These are phyloP conservation scores for Gossypium stocksii DNA, from an alignment of 345 rosid species.

Conservation along the genomic window DNA sequence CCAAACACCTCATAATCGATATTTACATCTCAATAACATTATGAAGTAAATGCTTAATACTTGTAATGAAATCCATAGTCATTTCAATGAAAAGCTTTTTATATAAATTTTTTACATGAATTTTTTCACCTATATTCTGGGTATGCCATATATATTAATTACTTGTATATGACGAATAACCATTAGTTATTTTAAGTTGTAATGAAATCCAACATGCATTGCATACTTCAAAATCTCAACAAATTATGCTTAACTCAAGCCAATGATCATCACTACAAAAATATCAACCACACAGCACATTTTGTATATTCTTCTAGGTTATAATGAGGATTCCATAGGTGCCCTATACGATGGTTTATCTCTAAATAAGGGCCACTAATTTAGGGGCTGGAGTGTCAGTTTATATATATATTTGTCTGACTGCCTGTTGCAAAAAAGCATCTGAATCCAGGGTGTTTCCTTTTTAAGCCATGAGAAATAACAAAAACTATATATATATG, in stretches of 20 bases:
- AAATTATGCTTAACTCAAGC: background rate
- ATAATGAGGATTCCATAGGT: too few species aligned
- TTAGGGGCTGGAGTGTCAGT: constrained; percentile 1
- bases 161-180: too few species aligned
- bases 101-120: too few species aligned
- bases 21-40: too few species aligned
- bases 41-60: too few species aligned
- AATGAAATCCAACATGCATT: background rate
- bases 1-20: too few species aligned
- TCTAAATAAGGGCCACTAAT: background rate
- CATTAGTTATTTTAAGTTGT: background rate
- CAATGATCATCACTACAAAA: background rate
- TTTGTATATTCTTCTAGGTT: too few species aligned
- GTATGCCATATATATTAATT: too few species aligned
- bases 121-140: too few species aligned
- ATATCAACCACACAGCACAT: background rate
- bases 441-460: constrained; percentile 5
- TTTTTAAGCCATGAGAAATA: constrained; percentile 4
- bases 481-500: background rate
- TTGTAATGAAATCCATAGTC: too few species aligned
- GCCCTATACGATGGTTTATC: too few species aligned
- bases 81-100: too few species aligned
- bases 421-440: background rate
- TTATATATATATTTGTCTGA: background rate
- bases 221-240: background rate